Evolutionary conservation across 345 rosid species (phyloP).

Genomic region (Moringa oleifera): DNA sequence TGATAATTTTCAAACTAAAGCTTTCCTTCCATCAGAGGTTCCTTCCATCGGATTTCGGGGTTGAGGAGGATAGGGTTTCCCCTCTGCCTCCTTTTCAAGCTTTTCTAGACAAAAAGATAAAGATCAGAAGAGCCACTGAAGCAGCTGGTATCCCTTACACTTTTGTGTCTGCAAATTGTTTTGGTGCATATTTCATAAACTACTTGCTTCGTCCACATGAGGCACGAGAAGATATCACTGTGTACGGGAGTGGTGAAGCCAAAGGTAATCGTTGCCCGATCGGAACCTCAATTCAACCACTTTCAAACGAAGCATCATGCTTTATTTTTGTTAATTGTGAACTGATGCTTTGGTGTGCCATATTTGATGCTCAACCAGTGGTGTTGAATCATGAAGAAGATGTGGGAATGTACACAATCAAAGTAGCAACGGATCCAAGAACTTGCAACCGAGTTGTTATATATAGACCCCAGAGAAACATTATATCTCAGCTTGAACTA

Average conservation of each 20-base stretch:
- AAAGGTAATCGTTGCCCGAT: slow-evolving; percentile 20
- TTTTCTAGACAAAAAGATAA: slow-evolving; percentile 27
- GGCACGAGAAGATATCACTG: neutral
- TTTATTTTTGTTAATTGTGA: too few species aligned
- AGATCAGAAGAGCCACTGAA: slow-evolving; percentile 35
- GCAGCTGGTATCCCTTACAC: slow-evolving; percentile 39
- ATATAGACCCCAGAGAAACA: slow-evolving; percentile 16
- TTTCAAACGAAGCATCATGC: too few species aligned
- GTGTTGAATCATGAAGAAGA: slow-evolving; percentile 40
- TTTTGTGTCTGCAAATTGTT: slow-evolving; percentile 28
- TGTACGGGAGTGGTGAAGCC: slow-evolving; percentile 36
- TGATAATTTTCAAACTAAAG: too few species aligned
- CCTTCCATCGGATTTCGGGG: too few species aligned
- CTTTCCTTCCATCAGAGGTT: too few species aligned
- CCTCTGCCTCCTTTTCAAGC: slow-evolving; percentile 36
- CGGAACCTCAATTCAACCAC: too few species aligned
- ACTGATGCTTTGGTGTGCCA: too few species aligned
- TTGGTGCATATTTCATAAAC: slow-evolving; percentile 33
- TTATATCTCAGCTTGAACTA: too few species aligned
- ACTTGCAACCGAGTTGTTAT: slow-evolving; percentile 19
- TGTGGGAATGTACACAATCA: slow-evolving; percentile 28
- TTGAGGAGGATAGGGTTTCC: slow-evolving; percentile 30
- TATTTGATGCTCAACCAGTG: too few species aligned
- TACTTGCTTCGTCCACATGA: slow-evolving; percentile 15
- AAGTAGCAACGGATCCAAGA: slow-evolving; percentile 31